Conservation (phyloP, 257 asterid genomes). For the Fraxinus pennsylvanica region DNA sequence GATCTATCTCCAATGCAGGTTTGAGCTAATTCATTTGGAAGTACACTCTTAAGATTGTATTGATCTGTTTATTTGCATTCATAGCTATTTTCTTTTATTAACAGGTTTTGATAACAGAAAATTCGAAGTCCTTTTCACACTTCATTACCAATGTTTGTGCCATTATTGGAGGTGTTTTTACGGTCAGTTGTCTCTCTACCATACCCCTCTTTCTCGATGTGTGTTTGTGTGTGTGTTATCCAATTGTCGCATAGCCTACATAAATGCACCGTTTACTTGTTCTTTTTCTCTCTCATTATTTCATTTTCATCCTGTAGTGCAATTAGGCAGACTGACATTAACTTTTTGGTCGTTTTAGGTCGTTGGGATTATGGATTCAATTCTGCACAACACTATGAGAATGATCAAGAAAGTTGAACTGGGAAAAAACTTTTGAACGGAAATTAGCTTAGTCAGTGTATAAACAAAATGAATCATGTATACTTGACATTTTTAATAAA, state of each 20-base stretch:
- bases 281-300: neutral
- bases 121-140: conserved; percentile 72
- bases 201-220: neutral
- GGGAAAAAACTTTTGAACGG: conserved; percentile 55
- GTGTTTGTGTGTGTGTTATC: no score
- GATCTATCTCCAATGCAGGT: conserved; percentile 98
- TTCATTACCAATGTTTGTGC: conserved; percentile 82
- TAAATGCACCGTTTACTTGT: no score
- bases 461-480: conserved; percentile 18
- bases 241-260: neutral
- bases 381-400: conserved; percentile 69
- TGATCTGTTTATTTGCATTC: conserved; percentile 8
- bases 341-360: conserved; percentile 55
- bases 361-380: conserved; percentile 82
- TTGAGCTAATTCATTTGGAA: conserved; percentile 15
- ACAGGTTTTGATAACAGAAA: conserved; percentile 74
- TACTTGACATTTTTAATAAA: conserved; percentile 27
- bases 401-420: conserved; percentile 78
- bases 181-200: conserved; percentile 50
- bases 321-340: neutral
- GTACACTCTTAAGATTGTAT: neutral
- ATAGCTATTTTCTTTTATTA: conserved; percentile 11
- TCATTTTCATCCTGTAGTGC: neutral
- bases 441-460: conserved; percentile 25
- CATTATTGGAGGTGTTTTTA: conserved; percentile 89